These are phyloP conservation scores for Thalassiosira oceanica DNA, from an alignment of 352 stramenopile species.

Conservation along the genomic window DNA sequence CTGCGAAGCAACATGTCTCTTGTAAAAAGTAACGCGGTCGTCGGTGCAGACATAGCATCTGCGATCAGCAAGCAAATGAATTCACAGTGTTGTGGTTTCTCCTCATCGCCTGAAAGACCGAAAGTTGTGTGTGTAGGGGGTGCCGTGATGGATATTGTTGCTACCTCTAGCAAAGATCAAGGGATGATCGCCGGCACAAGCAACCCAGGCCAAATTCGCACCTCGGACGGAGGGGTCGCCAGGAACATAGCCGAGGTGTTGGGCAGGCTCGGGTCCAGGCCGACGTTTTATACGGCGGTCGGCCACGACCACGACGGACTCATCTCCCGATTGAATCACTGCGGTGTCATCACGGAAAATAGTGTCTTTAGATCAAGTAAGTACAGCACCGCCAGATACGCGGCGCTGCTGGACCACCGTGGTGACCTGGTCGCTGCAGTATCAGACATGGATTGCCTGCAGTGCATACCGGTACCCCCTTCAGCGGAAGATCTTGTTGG, in stretches of 20 bases:
- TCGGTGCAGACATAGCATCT: slow-evolving; percentile 90
- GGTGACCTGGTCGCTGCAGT: slow-evolving; percentile 58
- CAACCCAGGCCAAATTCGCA: slow-evolving; percentile 48
- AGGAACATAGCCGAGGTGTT: slow-evolving; percentile 69
- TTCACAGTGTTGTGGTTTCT: background rate
- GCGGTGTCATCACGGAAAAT: slow-evolving; percentile 24
- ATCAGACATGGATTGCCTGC: slow-evolving; percentile 56
- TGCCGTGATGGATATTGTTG: slow-evolving; percentile 60
- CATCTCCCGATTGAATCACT: slow-evolving; percentile 38
- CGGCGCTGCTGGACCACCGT: slow-evolving; percentile 52
- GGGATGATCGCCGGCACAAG: slow-evolving; percentile 55
- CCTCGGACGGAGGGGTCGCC: slow-evolving; percentile 65
- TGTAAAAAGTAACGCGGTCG: slow-evolving; percentile 93
- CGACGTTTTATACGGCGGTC: slow-evolving; percentile 65
- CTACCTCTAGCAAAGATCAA: slow-evolving; percentile 27
- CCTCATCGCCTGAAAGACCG: slow-evolving; percentile 3
- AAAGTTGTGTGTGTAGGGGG: slow-evolving; percentile 66
- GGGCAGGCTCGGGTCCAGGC: slow-evolving; percentile 45
- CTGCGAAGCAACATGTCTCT: slow-evolving; percentile 93
- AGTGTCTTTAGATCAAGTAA: slow-evolving; percentile 28
- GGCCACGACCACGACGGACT: slow-evolving; percentile 56
- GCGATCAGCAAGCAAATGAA: slow-evolving; percentile 14
- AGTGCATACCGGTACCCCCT: slow-evolving; percentile 51
- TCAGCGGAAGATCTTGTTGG: slow-evolving; percentile 24
- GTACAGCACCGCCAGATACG: slow-evolving; percentile 53